Base-by-base conservation (phyloP, 345 rosid species). In the Hibiscus syriacus region DNA sequence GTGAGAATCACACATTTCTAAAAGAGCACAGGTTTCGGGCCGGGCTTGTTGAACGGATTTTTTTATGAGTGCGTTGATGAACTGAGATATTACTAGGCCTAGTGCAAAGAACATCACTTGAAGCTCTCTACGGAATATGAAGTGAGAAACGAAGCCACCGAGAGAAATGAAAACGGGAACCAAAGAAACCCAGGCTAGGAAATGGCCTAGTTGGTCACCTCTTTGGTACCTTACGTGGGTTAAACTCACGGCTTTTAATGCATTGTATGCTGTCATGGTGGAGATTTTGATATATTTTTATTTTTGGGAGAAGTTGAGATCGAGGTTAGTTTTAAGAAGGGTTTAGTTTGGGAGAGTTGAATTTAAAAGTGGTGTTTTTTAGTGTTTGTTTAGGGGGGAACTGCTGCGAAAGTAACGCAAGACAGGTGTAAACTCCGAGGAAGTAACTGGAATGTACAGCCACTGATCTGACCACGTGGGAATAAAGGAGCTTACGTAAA, bases 1-100 rank as follows among this genome's bases (percentile, higher is more conserved):
- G 38, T 92, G 97, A 17, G 98, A 95, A 71, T 95, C 99, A 70
- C 99, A 95, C 85, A 77, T 87, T 70, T 95, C 99, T 46, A 95
- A 90, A 64, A 92, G 68, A 2, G 73, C 83, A 49, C 99, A 95
- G 1, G 97, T 95, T 58, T 77, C 89, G 1, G 99, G 98, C 0
- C 99, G 85, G 63, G 93, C 98, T 58, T 95, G 98, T 71, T 88
- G 88, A 2, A 95, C 92, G 1, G 84, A 70, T 34, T 55, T 80
- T 63, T 95, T 95, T 63, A 92, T 85, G 68, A 81, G 16, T 38
- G 87, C 98, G 78, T 82, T 92, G 79, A 95, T 76, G 84, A 90
- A 71, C 50, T 95, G 99, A 5, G 97, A 84, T 71, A 95, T 78
- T 14, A 88, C 41, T 41, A 95, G 86, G 55, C 99, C 99, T 7